Evolutionary conservation across 2,329 filamentous ascomycete genomes (phyloP).

Genomic region (Neodidymelliopsis sp.): DNA sequence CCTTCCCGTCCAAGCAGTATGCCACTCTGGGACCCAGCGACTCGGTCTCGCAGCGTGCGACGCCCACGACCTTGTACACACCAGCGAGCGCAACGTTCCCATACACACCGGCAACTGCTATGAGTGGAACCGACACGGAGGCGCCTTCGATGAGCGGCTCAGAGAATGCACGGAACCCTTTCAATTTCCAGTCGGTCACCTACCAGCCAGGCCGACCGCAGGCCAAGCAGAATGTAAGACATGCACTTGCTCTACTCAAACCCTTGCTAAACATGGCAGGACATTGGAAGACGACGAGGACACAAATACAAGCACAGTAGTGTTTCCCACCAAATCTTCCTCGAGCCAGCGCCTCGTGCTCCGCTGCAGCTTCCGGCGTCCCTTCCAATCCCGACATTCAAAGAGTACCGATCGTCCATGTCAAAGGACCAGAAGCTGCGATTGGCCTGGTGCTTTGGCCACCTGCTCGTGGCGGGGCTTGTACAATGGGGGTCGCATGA

Average conservation of each 20-base stretch:
- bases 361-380: constrained; percentile 90
- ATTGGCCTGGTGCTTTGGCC: constrained; percentile 88
- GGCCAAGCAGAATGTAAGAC: constrained; percentile 67
- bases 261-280: constrained; percentile 61
- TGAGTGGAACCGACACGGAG: constrained; percentile 41
- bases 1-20: constrained; percentile 47
- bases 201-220: constrained; percentile 67
- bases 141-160: constrained; percentile 40
- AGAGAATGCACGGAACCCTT: constrained; percentile 68
- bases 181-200: constrained; percentile 85
- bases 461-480: constrained; percentile 81
- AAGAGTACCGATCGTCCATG: constrained; percentile 90
- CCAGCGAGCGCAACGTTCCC: constrained; percentile 46
- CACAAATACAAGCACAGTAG: constrained; percentile 99
- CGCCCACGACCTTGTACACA: constrained; percentile 42
- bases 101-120: constrained; percentile 39
- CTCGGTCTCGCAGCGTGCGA: constrained; percentile 44
- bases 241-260: neutral
- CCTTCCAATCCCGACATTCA: constrained; percentile 86
- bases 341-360: constrained; percentile 84
- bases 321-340: constrained; percentile 95
- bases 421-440: constrained; percentile 83
- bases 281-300: constrained; percentile 87
- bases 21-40: constrained; percentile 44
- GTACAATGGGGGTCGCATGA: constrained; percentile 87